Base-by-base conservation (phyloP, 148 eudicot species). In the Camellia granthamiana region DNA sequence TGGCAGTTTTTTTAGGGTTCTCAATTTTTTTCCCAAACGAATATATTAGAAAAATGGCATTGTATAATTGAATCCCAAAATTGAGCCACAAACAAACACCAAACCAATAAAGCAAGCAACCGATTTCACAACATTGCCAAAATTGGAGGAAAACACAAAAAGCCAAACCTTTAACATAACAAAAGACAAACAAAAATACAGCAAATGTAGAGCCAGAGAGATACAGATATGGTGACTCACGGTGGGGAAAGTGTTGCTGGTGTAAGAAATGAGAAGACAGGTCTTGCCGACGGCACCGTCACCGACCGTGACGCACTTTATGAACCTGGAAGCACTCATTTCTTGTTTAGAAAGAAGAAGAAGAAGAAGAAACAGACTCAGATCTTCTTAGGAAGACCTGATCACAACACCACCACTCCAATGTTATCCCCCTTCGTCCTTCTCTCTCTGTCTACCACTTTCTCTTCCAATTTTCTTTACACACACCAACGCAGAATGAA, bases 231-330 rank as follows among this genome's bases (percentile, higher is more conserved):
- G 10, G 62, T 23, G 61, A 77, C 81, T 74, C 23, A 93, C 97
- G 88, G 97, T 91, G 70, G 97, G 97, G 72, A 93, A 93, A 52
- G 97, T 93, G 76, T 90, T 93, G 92, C 97, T 93, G 88, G 97
- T 93, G 90, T 93, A 93, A 46, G 97, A 93, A 74, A 93, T 93
- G 89, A 93, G 83, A 81, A 93, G 85, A 73, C 97, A 93, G 66
- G 97, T 93, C 82, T 93, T 93, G 41, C 97, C 97, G n/a, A 93
- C 97, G 51, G 97, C 97, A 75, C 97, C 97, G 76, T 93, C 97
- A 30, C 97, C 97, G 3, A 93, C 97, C 41, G 97, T 93, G 66
- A 93, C 97, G 75, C 97, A 93, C 81, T 93, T 93, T 70, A 93
- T 91, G 86, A 93, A 93, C 85, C 94, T 89, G 16, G 97, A 93